phyloP scores from a whole-genome alignment of 768 basidiomycete genomes.

The Pholiota molesta region DNA sequence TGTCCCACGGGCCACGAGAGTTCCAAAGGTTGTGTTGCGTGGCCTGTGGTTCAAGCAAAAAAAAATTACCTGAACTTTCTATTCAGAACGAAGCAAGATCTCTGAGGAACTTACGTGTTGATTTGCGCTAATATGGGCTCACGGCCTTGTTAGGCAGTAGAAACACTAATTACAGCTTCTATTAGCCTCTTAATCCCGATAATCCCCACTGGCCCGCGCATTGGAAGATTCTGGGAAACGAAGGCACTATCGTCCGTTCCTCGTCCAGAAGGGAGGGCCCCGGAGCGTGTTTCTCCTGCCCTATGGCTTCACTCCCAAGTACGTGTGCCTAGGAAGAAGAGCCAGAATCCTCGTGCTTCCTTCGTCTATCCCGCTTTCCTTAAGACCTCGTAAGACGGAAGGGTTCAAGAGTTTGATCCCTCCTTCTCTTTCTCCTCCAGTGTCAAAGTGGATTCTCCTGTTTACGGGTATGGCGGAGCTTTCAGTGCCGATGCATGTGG shows the following conservation, averaged over 20 bases:
- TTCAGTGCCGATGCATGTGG: conserved; percentile 17
- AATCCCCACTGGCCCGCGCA: conserved; percentile 24
- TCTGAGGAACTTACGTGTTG: conserved; percentile 25
- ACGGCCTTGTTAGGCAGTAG: conserved; percentile 20
- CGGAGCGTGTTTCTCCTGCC: conserved; percentile 24
- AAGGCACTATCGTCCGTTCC: conserved; percentile 25
- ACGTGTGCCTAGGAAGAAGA: conserved; percentile 25
- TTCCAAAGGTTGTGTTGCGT: conserved; percentile 15
- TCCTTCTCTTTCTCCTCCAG: conserved; percentile 17
- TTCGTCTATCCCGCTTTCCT: conserved; percentile 24
- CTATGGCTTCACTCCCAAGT: conserved; percentile 24
- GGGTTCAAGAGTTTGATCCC: conserved; percentile 13
- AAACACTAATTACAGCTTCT: conserved; percentile 20
- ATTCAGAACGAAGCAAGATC: conserved; percentile 24
- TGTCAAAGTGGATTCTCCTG: conserved; percentile 2
- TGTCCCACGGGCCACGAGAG: no score
- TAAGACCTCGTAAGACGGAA: conserved; percentile 22
- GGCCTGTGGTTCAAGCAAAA: conserved; percentile 12
- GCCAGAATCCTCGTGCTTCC: conserved; percentile 25
- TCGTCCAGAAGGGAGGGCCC: conserved; percentile 24
- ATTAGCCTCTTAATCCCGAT: conserved; percentile 23
- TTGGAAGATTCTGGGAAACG: conserved; percentile 26
- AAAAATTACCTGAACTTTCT: conserved; percentile 17
- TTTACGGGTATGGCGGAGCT: conserved; percentile 13
- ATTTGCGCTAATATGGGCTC: conserved; percentile 25